Conservation (phyloP, 2,329 filamentous ascomycete genomes). For the Sporothrix globosa region DNA sequence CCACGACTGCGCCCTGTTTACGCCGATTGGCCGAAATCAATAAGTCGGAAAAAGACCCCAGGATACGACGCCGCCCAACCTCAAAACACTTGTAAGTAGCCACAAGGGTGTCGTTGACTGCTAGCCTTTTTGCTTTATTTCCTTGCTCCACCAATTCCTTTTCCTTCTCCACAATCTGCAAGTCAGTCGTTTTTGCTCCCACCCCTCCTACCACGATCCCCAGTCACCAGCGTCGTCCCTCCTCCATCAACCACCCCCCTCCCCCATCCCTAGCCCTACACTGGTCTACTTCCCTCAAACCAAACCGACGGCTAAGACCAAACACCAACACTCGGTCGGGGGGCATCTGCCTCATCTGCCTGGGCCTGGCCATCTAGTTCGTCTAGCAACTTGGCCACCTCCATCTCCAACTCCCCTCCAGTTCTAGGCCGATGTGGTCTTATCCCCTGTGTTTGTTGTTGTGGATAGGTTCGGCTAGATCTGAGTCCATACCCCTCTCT, state of each 20-base stretch:
- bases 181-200: neutral
- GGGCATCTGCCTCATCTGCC: neutral
- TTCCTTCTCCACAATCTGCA: conserved; percentile 31
- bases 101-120: neutral
- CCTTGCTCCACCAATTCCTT: conserved; percentile 18
- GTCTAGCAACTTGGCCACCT: neutral
- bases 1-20: conserved; percentile 28
- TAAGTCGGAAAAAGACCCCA: conserved; percentile 10
- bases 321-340: conserved; percentile 13
- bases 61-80: conserved; percentile 1
- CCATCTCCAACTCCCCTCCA: neutral
- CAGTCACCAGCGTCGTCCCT: neutral
- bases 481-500: conserved; percentile 11
- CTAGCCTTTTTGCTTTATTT: conserved; percentile 14
- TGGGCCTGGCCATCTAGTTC: neutral
- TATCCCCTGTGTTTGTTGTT: neutral
- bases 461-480: neutral
- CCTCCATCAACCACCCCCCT: neutral
- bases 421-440: conserved; percentile 5
- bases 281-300: conserved; percentile 6
- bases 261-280: conserved; percentile 28
- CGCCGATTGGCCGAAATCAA: conserved; percentile 29
- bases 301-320: neutral
- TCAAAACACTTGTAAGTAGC: conserved; percentile 6
- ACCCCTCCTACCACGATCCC: neutral